Conservation (phyloP, 2,329 filamentous ascomycete genomes). For the Chalaropsis thielavioides region DNA sequence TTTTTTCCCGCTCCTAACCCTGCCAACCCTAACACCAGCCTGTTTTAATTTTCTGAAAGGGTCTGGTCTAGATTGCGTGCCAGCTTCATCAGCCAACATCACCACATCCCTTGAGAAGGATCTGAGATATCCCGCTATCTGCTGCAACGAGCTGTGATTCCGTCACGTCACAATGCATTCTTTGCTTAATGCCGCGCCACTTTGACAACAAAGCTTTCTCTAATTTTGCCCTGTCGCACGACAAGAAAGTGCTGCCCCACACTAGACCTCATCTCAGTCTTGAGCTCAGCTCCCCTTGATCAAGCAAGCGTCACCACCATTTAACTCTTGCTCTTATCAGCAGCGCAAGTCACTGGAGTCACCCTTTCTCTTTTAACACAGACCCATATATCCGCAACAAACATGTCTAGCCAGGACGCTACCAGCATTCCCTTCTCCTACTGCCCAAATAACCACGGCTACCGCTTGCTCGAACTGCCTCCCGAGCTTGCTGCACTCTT, state of each 20-base stretch:
- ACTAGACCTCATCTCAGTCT: background rate
- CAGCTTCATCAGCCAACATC: background rate
- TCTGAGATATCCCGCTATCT: background rate
- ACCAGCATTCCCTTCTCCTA: conserved; percentile 38
- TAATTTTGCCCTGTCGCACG: background rate
- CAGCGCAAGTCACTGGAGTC: background rate
- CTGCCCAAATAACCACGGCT: conserved; percentile 34
- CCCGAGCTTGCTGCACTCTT: conserved; percentile 42
- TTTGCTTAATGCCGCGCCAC: background rate
- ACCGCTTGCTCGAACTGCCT: conserved; percentile 49
- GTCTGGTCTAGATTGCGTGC: background rate
- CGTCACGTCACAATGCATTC: background rate
- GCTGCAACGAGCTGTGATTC: background rate
- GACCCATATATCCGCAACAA: background rate
- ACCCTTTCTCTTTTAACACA: background rate
- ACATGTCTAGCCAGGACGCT: conserved; percentile 33
- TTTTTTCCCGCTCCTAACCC: background rate
- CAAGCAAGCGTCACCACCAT: background rate
- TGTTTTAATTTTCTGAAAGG: no score
- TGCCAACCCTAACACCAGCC: background rate
- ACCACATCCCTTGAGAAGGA: background rate
- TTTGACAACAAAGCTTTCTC: background rate
- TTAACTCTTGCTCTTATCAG: background rate
- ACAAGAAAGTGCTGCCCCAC: background rate
- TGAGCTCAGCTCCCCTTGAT: background rate